phyloP scores from a whole-genome alignment of 2,329 filamentous ascomycete genomes.

The Xylariaceae sp. region DNA sequence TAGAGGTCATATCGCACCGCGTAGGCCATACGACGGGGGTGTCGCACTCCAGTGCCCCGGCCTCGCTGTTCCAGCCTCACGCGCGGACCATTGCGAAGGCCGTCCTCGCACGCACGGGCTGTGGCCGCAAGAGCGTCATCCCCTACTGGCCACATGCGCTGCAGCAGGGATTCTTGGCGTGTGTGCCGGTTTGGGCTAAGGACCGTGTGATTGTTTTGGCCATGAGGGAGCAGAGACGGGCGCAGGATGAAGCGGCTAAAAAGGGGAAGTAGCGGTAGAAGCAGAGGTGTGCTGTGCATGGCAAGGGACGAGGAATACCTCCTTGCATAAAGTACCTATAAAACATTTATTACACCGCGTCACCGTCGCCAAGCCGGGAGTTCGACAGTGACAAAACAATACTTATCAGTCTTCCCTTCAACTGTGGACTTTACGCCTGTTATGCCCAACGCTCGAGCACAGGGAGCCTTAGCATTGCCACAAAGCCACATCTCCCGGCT shows the following conservation, averaged over 20 bases:
- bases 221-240: slow-evolving; percentile 10
- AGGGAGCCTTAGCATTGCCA: slow-evolving; percentile 7
- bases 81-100: slow-evolving; percentile 17
- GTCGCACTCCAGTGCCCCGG: slow-evolving; percentile 4
- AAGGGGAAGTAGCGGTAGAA: background rate
- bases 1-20: slow-evolving; percentile 18
- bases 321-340: too few species aligned
- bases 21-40: slow-evolving; percentile 18
- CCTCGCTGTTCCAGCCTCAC: slow-evolving; percentile 14
- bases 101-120: slow-evolving; percentile 16
- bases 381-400: slow-evolving; percentile 11
- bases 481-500: slow-evolving; percentile 10
- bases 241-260: slow-evolving; percentile 5
- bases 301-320: too few species aligned
- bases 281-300: background rate
- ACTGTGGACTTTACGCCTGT: slow-evolving; percentile 2
- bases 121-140: slow-evolving; percentile 15
- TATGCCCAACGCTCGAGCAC: slow-evolving; percentile 6
- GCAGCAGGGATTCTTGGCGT: slow-evolving; percentile 7
- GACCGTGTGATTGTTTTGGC: slow-evolving; percentile 9
- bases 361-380: slow-evolving; percentile 13
- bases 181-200: slow-evolving; percentile 2
- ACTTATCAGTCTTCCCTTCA: slow-evolving; percentile 3
- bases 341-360: too few species aligned
- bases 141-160: slow-evolving; percentile 22